Evolutionary conservation across 495 filamentous ascomycete species (phyloP).

Genomic region (Jackrogersella multiformis): DNA sequence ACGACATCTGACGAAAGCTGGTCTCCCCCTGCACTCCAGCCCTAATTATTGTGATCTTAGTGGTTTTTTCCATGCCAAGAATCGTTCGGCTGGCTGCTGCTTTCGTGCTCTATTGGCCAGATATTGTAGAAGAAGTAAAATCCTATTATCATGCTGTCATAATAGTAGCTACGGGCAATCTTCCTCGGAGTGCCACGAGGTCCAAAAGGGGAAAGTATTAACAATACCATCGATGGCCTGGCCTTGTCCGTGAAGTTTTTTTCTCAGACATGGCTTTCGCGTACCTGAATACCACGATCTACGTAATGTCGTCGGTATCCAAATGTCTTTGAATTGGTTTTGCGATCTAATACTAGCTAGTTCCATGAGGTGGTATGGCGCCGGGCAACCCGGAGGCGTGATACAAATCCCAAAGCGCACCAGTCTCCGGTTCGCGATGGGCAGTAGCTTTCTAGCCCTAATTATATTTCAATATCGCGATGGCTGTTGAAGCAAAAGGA

Average conservation of each 20-base stretch:
- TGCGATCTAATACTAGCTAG: conserved; percentile 21
- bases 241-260: background rate
- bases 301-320: background rate
- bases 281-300: conserved; percentile 21
- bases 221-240: conserved; percentile 9
- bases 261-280: conserved; percentile 25
- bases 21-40: conserved; percentile 41
- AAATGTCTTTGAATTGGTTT: conserved; percentile 25
- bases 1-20: conserved; percentile 39
- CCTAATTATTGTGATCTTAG: conserved; percentile 35
- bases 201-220: conserved; percentile 14
- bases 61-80: conserved; percentile 21
- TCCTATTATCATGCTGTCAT: conserved; percentile 18
- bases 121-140: conserved; percentile 29
- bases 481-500: conserved; percentile 17
- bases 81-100: conserved; percentile 28
- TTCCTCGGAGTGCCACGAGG: conserved; percentile 24
- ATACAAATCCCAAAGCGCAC: conserved; percentile 15
- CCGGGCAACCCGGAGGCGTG: conserved; percentile 32
- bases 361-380: conserved; percentile 9
- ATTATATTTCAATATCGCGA: conserved; percentile 19
- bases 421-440: conserved; percentile 4
- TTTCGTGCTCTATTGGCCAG: conserved; percentile 26
- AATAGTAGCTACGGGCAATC: conserved; percentile 33
- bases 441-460: conserved; percentile 16